Evolutionary conservation across 2,329 filamentous ascomycete species (phyloP), one percentile per base, ranked within the genome.

Genomic region (Sordariomycetes sp.): DNA sequence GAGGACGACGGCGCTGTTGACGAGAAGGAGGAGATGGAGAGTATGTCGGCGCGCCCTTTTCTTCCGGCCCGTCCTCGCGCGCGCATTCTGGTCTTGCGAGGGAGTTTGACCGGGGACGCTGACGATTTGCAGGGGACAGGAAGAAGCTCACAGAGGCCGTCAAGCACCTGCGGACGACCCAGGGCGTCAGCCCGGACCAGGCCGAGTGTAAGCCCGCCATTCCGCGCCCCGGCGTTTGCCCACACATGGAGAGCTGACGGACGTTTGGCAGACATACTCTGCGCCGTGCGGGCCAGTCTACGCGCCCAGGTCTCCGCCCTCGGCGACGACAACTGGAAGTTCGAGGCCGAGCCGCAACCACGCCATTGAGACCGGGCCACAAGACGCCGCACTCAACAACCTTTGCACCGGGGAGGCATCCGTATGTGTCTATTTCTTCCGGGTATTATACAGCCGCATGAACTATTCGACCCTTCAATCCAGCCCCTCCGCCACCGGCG

Each of bases 271-370:
- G 88, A 91, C 70, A 77, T 92, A 3, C 75, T 90, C 28, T 83
- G 87, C 62, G 79, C 83, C 24, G 80, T 91, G 54, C 81, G 83
- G 62, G 80, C 83, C 37, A 91, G 86, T 68, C 74, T 95, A 58
- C 78, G 83, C 63, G 82, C 82, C 60, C 90, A 90, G 68, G 87
- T 91, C 2, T 80, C 82, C 18, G 83, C 86, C 16, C 73, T 96
- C 55, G 81, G 88, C 24, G 88, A 94, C 55, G 91, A 96, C 66
- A 88, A 86, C 65, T 96, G 91, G 91, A 95, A 96, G 86, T 96
- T 88, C 71, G 89, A 92, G 69, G 76, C 82, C 77, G 51, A 53
- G n/a, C 37, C 57, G n/a, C 51, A 48, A 16, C 4, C 37, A 48
- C 57, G 52, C 37, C 57, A 53, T 24, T 58, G 57, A 58, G 35